phyloP scores from a whole-genome alignment of 2,329 filamentous ascomycete genomes.

The Escovopsis sp. region DNA sequence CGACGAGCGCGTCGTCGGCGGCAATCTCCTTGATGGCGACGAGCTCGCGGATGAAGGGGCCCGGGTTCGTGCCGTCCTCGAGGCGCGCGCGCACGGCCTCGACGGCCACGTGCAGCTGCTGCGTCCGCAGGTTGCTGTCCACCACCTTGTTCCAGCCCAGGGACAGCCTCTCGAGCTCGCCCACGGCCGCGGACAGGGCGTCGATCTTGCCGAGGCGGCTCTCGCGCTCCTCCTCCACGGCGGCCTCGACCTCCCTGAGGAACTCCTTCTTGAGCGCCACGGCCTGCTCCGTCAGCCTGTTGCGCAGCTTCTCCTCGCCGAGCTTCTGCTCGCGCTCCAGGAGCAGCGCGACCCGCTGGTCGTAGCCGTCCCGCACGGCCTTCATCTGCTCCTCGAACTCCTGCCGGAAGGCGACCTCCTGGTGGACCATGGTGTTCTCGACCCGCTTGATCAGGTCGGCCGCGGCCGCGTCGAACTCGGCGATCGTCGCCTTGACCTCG shows the following conservation, averaged over 20 bases:
- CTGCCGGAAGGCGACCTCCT: constrained; percentile 70
- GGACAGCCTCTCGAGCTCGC: constrained; percentile 76
- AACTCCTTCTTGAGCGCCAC: constrained; percentile 79
- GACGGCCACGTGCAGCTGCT: constrained; percentile 90
- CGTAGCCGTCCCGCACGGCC: constrained; percentile 62
- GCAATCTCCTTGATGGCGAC: constrained; percentile 91
- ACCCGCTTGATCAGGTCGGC: constrained; percentile 80
- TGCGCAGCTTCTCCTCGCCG: constrained; percentile 68
- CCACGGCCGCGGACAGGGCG: constrained; percentile 63
- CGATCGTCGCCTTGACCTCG: constrained; percentile 55
- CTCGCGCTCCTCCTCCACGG: constrained; percentile 78
- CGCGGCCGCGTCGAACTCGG: constrained; percentile 75
- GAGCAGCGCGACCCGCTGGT: constrained; percentile 64
- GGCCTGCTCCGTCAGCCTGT: constrained; percentile 80
- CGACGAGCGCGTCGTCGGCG: constrained; percentile 68
- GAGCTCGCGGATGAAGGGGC: constrained; percentile 82
- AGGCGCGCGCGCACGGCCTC: constrained; percentile 81
- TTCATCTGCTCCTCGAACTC: constrained; percentile 82
- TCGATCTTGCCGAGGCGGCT: constrained; percentile 75
- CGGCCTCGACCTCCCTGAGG: constrained; percentile 57
- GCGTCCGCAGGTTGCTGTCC: constrained; percentile 79
- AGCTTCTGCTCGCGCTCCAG: constrained; percentile 67
- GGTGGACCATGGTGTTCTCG: constrained; percentile 64
- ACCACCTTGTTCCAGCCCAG: constrained; percentile 83
- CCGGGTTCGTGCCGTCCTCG: constrained; percentile 53